phyloP scores from a whole-genome alignment of 2,329 filamentous ascomycete species.

The Sporothrix brunneoviolacea region DNA sequence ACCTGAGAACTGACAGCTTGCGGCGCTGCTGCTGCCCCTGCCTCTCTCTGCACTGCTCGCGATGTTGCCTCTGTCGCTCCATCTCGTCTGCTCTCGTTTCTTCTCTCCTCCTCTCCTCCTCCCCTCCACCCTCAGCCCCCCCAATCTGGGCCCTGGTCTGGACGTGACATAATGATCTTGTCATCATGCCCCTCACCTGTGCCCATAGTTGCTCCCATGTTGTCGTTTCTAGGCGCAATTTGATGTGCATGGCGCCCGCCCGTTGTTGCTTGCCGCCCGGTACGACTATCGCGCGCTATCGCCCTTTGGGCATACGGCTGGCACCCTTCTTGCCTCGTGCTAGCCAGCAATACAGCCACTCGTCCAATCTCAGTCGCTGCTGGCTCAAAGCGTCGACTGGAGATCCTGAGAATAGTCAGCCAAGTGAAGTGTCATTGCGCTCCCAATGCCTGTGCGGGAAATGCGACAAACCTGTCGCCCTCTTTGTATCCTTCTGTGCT shows the following conservation, averaged over 20 bases:
- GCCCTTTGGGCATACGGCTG: constrained; percentile 2
- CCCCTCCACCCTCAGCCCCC: not conserved
- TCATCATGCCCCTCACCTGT: not conserved
- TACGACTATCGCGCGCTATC: constrained; percentile 9
- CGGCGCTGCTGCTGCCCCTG: too few species aligned
- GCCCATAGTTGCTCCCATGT: not conserved
- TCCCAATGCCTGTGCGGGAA: not conserved
- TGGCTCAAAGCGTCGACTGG: constrained; percentile 7
- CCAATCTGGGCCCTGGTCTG: not conserved
- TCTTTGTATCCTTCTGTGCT: too few species aligned
- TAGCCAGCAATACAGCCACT: not conserved
- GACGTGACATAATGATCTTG: constrained; percentile 7
- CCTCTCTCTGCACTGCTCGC: not conserved
- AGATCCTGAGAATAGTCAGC: too few species aligned
- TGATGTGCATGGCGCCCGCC: constrained; percentile 2
- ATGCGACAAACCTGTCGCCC: not conserved
- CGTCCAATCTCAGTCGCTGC: not conserved
- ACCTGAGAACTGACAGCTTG: constrained; percentile 3
- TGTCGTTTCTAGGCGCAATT: constrained; percentile 3
- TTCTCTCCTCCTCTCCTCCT: not conserved
- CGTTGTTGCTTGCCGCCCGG: constrained; percentile 2
- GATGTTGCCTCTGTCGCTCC: not conserved
- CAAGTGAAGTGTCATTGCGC: too few species aligned
- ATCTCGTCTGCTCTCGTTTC: not conserved
- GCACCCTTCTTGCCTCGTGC: constrained; percentile 5